Conservation (phyloP, 2,329 filamentous ascomycete genomes). For the Conoideocrella luteorostrata region DNA sequence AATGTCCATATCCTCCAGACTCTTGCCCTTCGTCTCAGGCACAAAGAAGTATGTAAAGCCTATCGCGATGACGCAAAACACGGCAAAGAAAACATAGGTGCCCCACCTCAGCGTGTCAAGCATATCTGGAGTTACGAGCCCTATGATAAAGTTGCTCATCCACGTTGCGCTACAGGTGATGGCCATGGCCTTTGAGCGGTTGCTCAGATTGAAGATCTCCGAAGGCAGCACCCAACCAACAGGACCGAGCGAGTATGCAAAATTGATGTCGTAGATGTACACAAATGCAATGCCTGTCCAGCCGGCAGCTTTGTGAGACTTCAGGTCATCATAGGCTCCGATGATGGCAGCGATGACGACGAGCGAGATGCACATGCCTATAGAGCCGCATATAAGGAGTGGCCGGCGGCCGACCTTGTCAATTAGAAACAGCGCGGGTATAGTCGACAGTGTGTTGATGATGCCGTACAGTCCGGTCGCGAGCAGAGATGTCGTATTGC, state of each 20-base stretch:
- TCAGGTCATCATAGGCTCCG: slow-evolving; percentile 55
- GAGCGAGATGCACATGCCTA: slow-evolving; percentile 65
- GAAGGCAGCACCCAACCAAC: slow-evolving; percentile 69
- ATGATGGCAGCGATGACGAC: slow-evolving; percentile 66
- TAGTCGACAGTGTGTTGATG: slow-evolving; percentile 61
- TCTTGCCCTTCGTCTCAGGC: slow-evolving; percentile 57
- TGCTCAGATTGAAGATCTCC: too few species aligned
- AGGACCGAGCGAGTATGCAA: slow-evolving; percentile 71
- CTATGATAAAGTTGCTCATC: slow-evolving; percentile 34
- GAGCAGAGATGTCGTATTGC: slow-evolving; percentile 48
- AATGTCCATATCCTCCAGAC: slow-evolving; percentile 62
- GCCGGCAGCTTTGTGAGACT: slow-evolving; percentile 51
- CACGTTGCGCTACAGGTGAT: too few species aligned
- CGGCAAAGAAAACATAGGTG: slow-evolving; percentile 65
- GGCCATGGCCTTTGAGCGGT: too few species aligned
- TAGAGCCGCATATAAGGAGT: slow-evolving; percentile 54
- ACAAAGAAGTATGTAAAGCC: slow-evolving; percentile 58
- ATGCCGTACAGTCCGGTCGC: slow-evolving; percentile 68
- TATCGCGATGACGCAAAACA: slow-evolving; percentile 56
- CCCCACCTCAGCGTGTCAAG: slow-evolving; percentile 58
- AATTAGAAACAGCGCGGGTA: slow-evolving; percentile 60
- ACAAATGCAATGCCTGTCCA: slow-evolving; percentile 65
- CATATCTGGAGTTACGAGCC: slow-evolving; percentile 65
- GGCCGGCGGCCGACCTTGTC: slow-evolving; percentile 59
- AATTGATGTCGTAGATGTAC: slow-evolving; percentile 70